A percentile compares a stretch with the other conserved stretches of the same genome.
These are phyloP conservation scores for Solanum tarijense DNA, from an alignment of 257 asterid genomes.

Conservation along the genomic window DNA sequence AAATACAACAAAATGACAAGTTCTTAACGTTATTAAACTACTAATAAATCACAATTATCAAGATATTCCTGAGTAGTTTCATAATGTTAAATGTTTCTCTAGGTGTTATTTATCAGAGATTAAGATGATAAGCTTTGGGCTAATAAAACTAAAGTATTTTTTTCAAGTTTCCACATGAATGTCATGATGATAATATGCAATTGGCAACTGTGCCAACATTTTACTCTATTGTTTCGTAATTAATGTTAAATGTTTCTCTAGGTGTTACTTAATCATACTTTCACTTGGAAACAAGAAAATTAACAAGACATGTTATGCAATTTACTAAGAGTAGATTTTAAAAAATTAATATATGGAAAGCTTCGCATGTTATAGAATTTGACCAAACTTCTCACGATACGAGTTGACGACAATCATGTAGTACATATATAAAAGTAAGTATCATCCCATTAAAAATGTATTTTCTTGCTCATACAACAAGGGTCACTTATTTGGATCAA, in stretches of 20 bases:
- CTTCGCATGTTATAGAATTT: too few species aligned
- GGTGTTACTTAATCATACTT: conserved; percentile 15
- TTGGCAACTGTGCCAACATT: not conserved
- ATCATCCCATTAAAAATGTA: too few species aligned
- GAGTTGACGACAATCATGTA: too few species aligned
- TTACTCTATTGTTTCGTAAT: not conserved
- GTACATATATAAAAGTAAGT: too few species aligned
- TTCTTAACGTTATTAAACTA: not conserved
- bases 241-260: conserved; percentile 12
- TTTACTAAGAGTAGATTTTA: too few species aligned
- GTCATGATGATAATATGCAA: not conserved
- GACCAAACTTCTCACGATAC: too few species aligned
- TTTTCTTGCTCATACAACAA: too few species aligned
- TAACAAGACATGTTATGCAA: not conserved
- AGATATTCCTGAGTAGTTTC: conserved; percentile 4
- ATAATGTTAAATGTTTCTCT: conserved; percentile 14
- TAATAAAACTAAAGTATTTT: not conserved
- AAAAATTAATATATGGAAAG: too few species aligned
- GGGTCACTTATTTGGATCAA: too few species aligned
- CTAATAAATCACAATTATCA: conserved; percentile 8
- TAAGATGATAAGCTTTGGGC: conserved; percentile 15
- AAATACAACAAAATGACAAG: not conserved
- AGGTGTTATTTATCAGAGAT: conserved; percentile 25
- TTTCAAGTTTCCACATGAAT: conserved; percentile 7
- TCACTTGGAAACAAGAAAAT: not conserved